Evolutionary conservation across 2,329 filamentous ascomycete species (phyloP), one percentile per base, ranked within the genome.

Genomic region (Pseudogymnoascus sp.): DNA sequence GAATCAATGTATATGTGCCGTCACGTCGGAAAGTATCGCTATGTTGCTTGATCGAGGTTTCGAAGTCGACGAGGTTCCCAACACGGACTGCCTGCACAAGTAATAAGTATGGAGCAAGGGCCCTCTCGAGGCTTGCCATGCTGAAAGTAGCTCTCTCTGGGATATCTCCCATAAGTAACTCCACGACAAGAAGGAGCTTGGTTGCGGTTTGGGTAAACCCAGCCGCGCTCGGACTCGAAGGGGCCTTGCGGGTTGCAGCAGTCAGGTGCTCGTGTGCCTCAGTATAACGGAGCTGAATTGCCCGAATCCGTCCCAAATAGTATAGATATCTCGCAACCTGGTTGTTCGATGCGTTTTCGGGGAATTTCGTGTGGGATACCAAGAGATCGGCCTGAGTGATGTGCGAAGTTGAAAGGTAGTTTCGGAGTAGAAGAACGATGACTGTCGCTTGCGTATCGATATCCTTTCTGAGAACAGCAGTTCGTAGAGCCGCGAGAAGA

Each of bases 111-210:
- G 94, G 93, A 72, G 92, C 87, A 64, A 99, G 82, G 15, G 93
- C 86, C 67, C 87, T 84, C 78, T 97, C 94, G 70, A 97, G 85
- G 62, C 85, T 86, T 1, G 91, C 85, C 71, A 94, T 90, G 62
- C 94, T 89, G 85, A 99, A 99, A 61, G 93, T 88, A 14, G 91
- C 89, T 63, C 94, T 90, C 71, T 97, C 93, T 30, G 94, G 94
- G 67, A 99, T 99, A 71, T 99, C 94, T 66, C 94, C 94, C 94
- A 99, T 99, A 65, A 99, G 78, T 64, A 99, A 80, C 79, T 99
- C 93, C 11, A 99, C 94, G 18, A 99, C 91, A 43, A 97, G 85
- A 66, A 97, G 80, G n/a, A 97, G 83, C 81, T 99, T 99, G 66
- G 90, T 96, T 0, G 94, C 93, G 38, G 91, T 92, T 75, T 97